Evolutionary conservation across 2,329 filamentous ascomycete genomes (phyloP).

Genomic region (Botrytis fragariae): DNA sequence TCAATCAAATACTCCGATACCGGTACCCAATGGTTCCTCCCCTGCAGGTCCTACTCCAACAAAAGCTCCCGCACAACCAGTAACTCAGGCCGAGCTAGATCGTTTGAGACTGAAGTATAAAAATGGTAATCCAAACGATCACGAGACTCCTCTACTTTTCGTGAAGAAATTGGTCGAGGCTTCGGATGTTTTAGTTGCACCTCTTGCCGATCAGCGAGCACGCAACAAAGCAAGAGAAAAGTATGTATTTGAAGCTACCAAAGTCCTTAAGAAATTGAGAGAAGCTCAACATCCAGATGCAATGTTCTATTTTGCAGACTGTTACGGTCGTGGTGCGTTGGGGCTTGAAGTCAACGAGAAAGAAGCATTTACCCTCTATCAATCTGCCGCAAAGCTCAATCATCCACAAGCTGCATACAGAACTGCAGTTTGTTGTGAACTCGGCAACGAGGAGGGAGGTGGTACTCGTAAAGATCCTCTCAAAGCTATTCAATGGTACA

Average conservation of each 20-base stretch:
- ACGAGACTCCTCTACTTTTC: conserved; percentile 66
- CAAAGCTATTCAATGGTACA: conserved; percentile 98
- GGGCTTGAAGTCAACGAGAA: conserved; percentile 80
- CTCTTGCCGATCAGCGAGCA: conserved; percentile 65
- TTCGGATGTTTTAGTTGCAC: conserved; percentile 67
- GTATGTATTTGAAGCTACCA: conserved; percentile 82
- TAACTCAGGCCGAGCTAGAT: conserved; percentile 78
- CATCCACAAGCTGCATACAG: conserved; percentile 87
- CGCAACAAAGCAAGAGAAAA: conserved; percentile 75
- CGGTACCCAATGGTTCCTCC: not conserved
- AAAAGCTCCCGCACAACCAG: conserved; percentile 39
- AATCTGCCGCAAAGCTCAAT: conserved; percentile 85
- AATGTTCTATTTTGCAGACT: conserved; percentile 92
- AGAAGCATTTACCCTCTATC: conserved; percentile 90
- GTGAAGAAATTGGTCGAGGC: conserved; percentile 87
- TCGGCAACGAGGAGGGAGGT: conserved; percentile 90
- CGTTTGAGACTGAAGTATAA: conserved; percentile 64
- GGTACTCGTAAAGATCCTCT: conserved; percentile 86
- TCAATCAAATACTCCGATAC: conserved; percentile 4
- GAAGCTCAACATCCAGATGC: conserved; percentile 73
- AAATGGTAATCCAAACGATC: conserved; percentile 70
- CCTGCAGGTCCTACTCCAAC: conserved; percentile 17
- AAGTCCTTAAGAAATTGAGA: conserved; percentile 85
- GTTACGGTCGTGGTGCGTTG: conserved; percentile 76
- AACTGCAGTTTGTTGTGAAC: conserved; percentile 95